Conservation (phyloP, 345 rosid species). For the Lumnitzera racemosa region DNA sequence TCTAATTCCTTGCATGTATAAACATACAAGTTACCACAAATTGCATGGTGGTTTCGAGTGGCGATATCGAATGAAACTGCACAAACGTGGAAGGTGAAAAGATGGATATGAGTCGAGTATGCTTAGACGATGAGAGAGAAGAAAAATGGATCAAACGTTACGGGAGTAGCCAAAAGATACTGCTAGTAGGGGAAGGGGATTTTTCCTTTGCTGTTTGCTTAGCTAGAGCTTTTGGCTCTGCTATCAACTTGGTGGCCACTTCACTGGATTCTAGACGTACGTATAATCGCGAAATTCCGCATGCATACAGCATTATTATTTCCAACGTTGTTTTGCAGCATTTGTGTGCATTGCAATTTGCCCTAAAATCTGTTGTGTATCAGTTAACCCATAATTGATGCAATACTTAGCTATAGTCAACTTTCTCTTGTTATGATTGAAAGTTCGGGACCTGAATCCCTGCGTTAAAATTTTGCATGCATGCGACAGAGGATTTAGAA, state of each 20-base stretch:
- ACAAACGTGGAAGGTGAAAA: background rate
- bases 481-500: background rate
- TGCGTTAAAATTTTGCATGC: background rate
- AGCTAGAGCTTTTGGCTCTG: conserved; percentile 41
- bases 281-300: background rate
- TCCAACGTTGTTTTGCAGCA: no score
- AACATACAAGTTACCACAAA: no score
- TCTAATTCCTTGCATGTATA: no score
- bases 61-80: no score
- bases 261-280: conserved; percentile 31
- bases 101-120: background rate
- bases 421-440: background rate
- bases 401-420: background rate
- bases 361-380: no score
- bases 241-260: conserved; percentile 37
- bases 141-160: conserved; percentile 33
- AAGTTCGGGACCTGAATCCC: background rate
- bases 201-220: conserved; percentile 47
- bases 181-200: conserved; percentile 53
- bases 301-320: no score
- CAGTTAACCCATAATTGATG: background rate
- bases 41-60: no score
- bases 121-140: background rate
- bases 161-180: conserved; percentile 25
- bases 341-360: no score